A percentile compares a stretch with the other conserved stretches of the same genome.
phyloP scores from a whole-genome alignment of 352 stramenopile species.

The Phytophthora parvispora region DNA sequence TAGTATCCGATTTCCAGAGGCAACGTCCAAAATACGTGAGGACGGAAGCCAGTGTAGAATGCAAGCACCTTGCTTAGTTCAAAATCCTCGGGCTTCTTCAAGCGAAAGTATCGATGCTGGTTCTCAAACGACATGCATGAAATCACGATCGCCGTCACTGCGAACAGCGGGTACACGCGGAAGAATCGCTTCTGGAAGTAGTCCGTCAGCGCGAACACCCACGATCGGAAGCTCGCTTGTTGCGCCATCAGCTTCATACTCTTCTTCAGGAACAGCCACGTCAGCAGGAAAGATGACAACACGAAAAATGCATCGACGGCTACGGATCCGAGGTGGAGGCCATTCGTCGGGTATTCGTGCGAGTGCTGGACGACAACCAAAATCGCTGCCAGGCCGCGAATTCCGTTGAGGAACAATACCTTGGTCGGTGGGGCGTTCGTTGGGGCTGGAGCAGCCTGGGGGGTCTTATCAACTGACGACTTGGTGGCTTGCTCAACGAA shows the following conservation, averaged over 20 bases:
- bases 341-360: slow-evolving; percentile 14
- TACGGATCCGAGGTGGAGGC: slow-evolving; percentile 28
- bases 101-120: slow-evolving; percentile 39
- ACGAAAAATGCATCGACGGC: slow-evolving; percentile 58
- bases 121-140: slow-evolving; percentile 38
- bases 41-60: slow-evolving; percentile 40
- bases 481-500: slow-evolving; percentile 9
- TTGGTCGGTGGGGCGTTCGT: slow-evolving; percentile 11
- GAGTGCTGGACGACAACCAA: slow-evolving; percentile 43
- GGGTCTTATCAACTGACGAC: slow-evolving; percentile 2
- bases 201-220: slow-evolving; percentile 35
- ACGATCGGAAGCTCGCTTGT: slow-evolving; percentile 14
- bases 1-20: slow-evolving; percentile 41
- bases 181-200: slow-evolving; percentile 69
- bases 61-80: slow-evolving; percentile 46
- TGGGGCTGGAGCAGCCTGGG: not conserved
- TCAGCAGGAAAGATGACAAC: slow-evolving; percentile 38
- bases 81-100: slow-evolving; percentile 38
- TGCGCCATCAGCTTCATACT: slow-evolving; percentile 38
- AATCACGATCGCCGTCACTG: slow-evolving; percentile 39
- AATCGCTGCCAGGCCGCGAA: slow-evolving; percentile 34
- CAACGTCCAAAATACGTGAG: slow-evolving; percentile 50
- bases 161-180: slow-evolving; percentile 67
- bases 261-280: slow-evolving; percentile 39
- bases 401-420: slow-evolving; percentile 31